Evolutionary conservation across 2,329 filamentous ascomycete species (phyloP).

Genomic region (Scedosporium boydii): DNA sequence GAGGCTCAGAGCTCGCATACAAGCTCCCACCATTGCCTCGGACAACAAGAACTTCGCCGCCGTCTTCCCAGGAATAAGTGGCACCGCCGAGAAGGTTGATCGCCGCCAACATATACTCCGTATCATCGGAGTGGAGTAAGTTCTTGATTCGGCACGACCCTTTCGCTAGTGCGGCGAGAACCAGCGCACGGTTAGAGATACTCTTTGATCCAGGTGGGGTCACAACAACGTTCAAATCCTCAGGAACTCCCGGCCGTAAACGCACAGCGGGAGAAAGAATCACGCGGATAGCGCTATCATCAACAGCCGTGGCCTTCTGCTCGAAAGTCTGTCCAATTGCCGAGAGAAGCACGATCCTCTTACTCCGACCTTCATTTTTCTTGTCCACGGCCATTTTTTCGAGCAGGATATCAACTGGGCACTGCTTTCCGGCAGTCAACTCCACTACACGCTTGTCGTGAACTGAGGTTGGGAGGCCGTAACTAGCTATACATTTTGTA

Average conservation of each 20-base stretch:
- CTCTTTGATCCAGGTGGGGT: constrained; percentile 94
- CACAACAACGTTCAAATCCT: constrained; percentile 59
- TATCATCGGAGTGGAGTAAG: constrained; percentile 90
- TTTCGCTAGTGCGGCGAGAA: constrained; percentile 83
- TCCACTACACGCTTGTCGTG: constrained; percentile 74
- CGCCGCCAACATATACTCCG: constrained; percentile 94
- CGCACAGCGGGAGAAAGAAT: constrained; percentile 71
- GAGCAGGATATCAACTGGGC: constrained; percentile 75
- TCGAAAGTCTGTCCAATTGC: constrained; percentile 85
- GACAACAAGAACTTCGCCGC: constrained; percentile 83
- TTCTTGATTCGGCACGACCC: constrained; percentile 86
- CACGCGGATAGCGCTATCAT: constrained; percentile 73
- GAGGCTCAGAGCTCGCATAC: constrained; percentile 60
- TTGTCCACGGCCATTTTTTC: constrained; percentile 97
- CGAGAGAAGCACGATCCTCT: constrained; percentile 89
- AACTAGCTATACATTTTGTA: constrained; percentile 89
- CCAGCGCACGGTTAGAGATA: constrained; percentile 88
- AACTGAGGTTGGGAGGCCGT: constrained; percentile 77
- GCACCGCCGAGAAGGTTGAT: constrained; percentile 76
- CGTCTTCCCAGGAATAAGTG: constrained; percentile 86
- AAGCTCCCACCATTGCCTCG: constrained; percentile 84
- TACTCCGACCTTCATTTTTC: constrained; percentile 92
- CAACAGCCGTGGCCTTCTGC: constrained; percentile 78
- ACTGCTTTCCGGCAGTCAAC: constrained; percentile 77
- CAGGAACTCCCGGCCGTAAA: constrained; percentile 63